Base-by-base conservation (phyloP, 371 early-diverging fungal genomes). In the Nematocida sp. region DNA sequence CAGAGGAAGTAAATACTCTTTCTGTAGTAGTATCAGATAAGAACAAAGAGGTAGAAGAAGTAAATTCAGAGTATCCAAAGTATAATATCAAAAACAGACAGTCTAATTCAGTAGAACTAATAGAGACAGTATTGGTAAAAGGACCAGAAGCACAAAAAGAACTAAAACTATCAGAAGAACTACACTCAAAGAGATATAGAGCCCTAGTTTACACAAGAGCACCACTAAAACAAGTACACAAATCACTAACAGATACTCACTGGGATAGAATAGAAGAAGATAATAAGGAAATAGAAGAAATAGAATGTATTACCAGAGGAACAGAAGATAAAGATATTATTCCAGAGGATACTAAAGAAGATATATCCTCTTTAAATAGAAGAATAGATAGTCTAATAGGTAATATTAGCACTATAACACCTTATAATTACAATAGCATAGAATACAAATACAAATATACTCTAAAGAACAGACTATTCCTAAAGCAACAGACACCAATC, bases 401-500 rank as follows among this genome's bases (percentile, higher is more conserved):
- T n/a, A n/a, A n/a, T n/a, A n/a, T n/a, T n/a, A n/a, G n/a, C n/a
- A n/a, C n/a, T n/a, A n/a, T n/a, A n/a, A n/a, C n/a, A n/a, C n/a
- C 23, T 32, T 2, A 5, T 34, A 11, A 41, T 32, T 19, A 2
- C 32, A 23, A 31, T 2, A 27, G 48, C 19, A 25, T 29, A 57
- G 31, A 19, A 60, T 29, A 45, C 31, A 9, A 46, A 3, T 5
- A 21, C 21, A 29, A 34, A 19, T 19, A 60, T 3, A 19, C n/a
- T n/a, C 3, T 23, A 4, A 70, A 63, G 31, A 32, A 63, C 2
- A n/a, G 29, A 4, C n/a, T 77, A 25, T 3, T 32, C 13, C 83
- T 95, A 13, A 76, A 88, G 35, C 96, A 96, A 80, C 87, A 86
- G 58, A 95, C 93, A 1, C 96, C 96, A 0, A 84, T 92, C n/a